Evolutionary conservation across 805 yeast species (phyloP).

Genomic region (Wickerhamomyces silvicola): DNA sequence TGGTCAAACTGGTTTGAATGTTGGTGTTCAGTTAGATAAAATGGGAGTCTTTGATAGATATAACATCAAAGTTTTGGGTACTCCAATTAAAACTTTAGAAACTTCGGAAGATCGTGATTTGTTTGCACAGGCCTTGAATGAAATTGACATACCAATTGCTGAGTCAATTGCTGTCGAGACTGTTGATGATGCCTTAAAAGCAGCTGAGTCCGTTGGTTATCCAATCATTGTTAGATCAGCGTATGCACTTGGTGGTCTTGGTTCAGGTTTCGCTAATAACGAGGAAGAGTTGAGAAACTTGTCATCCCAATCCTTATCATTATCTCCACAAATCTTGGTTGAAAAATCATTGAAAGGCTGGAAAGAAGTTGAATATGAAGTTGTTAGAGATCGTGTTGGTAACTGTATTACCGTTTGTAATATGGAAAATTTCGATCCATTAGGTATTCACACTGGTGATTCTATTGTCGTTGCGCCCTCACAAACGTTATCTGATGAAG

Average conservation of each 20-base stretch:
- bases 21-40: slow-evolving; percentile 90
- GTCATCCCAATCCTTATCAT: slow-evolving; percentile 81
- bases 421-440: slow-evolving; percentile 98
- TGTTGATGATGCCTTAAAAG: slow-evolving; percentile 87
- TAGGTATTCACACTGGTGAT: slow-evolving; percentile 98
- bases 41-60: slow-evolving; percentile 90
- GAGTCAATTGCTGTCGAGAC: slow-evolving; percentile 93
- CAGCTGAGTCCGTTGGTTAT: slow-evolving; percentile 84
- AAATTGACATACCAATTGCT: slow-evolving; percentile 93
- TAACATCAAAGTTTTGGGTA: slow-evolving; percentile 92
- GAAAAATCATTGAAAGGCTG: slow-evolving; percentile 97
- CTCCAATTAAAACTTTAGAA: slow-evolving; percentile 92
- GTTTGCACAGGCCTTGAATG: slow-evolving; percentile 91
- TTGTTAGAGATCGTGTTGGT: slow-evolving; percentile 91
- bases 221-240: slow-evolving; percentile 98
- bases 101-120: slow-evolving; percentile 97
- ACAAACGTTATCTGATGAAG: slow-evolving; percentile 94
- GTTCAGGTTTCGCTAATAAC: slow-evolving; percentile 92
- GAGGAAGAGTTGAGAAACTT: slow-evolving; percentile 77
- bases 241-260: slow-evolving; percentile 94
- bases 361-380: slow-evolving; percentile 99
- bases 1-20: slow-evolving; percentile 96
- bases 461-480: slow-evolving; percentile 99
- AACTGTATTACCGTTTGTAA: slow-evolving; percentile 98
- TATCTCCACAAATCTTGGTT: slow-evolving; percentile 92